These are phyloP conservation scores for Phaeodactylum tricornutum DNA, from an alignment of 108 stramenopile species.

Conservation along the genomic window DNA sequence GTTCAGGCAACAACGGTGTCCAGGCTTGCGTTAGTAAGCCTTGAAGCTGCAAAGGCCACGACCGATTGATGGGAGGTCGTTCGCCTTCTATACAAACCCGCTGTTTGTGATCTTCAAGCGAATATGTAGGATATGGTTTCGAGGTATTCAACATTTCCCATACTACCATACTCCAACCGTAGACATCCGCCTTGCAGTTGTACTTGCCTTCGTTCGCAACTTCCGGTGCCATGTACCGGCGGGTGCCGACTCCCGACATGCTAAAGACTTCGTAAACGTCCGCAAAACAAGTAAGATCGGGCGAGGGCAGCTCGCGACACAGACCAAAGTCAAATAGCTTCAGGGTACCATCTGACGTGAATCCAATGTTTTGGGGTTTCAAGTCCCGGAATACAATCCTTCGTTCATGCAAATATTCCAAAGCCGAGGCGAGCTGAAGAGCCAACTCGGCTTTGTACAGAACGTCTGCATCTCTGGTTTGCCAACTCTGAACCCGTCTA, in stretches of 20 bases:
- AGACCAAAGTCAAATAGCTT: constrained; percentile 82
- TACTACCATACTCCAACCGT: constrained; percentile 40
- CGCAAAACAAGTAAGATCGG: no score
- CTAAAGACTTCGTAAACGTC: constrained; percentile 31
- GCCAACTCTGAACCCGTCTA: constrained; percentile 26
- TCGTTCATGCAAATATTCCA: constrained; percentile 59
- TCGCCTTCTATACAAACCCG: constrained; percentile 18
- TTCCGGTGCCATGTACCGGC: constrained; percentile 31
- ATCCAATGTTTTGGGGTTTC: constrained; percentile 71
- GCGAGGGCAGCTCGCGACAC: constrained; percentile 22
- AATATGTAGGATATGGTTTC: constrained; percentile 18
- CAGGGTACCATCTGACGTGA: constrained; percentile 32
- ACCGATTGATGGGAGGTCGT: constrained; percentile 8
- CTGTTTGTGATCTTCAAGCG: constrained; percentile 6
- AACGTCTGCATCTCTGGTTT: neutral
- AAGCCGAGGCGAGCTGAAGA: constrained; percentile 47
- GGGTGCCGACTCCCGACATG: constrained; percentile 44
- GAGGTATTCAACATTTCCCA: constrained; percentile 18
- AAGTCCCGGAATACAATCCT: constrained; percentile 67
- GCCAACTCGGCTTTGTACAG: constrained; percentile 11
- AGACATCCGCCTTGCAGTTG: constrained; percentile 46
- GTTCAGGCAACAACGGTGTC: neutral
- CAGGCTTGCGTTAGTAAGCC: neutral
- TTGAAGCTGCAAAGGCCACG: constrained; percentile 1
- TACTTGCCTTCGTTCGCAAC: constrained; percentile 12